phyloP scores from a whole-genome alignment of 1,139 yeast species.

The Kluyveromyces sp. region DNA sequence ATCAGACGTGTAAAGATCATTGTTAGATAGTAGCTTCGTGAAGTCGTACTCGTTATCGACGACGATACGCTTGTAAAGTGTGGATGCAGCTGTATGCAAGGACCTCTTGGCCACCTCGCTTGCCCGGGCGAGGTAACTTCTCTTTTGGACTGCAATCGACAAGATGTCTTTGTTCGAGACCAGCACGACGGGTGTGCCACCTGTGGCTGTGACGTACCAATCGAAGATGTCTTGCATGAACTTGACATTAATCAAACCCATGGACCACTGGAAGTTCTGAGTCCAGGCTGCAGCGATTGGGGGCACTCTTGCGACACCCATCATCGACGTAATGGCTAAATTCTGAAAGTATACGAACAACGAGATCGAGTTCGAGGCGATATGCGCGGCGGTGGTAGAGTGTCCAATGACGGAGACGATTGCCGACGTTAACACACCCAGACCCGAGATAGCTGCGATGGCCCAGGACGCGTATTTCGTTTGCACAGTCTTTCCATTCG shows the following conservation, averaged over 20 bases:
- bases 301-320: constrained; percentile 89
- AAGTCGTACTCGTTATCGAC: constrained; percentile 37
- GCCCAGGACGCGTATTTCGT: constrained; percentile 96
- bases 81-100: constrained; percentile 7
- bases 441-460: constrained; percentile 82
- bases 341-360: constrained; percentile 90
- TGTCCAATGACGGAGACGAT: constrained; percentile 83
- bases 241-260: constrained; percentile 76
- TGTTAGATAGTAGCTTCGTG: constrained; percentile 43
- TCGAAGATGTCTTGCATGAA: constrained; percentile 82
- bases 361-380: constrained; percentile 91
- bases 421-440: constrained; percentile 83
- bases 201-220: constrained; percentile 97
- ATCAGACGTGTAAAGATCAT: constrained; percentile 58
- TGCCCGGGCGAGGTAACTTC: constrained; percentile 18
- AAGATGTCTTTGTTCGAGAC: constrained; percentile 47
- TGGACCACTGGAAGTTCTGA: constrained; percentile 93
- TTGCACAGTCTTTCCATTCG: constrained; percentile 91
- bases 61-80: constrained; percentile 11
- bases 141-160: constrained; percentile 76
- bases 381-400: constrained; percentile 90
- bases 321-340: constrained; percentile 88
- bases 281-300: constrained; percentile 99
- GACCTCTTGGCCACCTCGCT: constrained; percentile 9
- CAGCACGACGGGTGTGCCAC: constrained; percentile 77